Evolutionary conservation across 176 grass and related monocot genomes (phyloP).

Genomic region (Tuctoria greenei): DNA sequence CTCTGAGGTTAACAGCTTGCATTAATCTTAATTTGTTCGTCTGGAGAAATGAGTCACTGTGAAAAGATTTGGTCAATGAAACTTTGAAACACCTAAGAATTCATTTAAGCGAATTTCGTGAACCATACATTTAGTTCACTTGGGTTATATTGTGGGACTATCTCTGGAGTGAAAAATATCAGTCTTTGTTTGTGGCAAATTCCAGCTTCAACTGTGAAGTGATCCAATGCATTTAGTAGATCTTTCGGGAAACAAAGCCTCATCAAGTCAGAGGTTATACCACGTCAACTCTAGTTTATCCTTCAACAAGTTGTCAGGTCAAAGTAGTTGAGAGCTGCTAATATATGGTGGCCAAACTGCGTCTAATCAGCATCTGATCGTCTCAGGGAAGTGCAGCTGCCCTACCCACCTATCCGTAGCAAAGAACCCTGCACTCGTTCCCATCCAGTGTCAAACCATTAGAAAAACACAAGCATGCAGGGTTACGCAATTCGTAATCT

Average conservation of each 20-base stretch:
- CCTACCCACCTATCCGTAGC: constrained; percentile 23
- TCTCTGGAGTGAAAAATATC: neutral
- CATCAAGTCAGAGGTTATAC: neutral
- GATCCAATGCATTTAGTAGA: neutral
- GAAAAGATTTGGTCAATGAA: too few relatives aligned
- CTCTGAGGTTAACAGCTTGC: neutral
- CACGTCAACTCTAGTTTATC: constrained; percentile 9
- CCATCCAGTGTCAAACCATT: neutral
- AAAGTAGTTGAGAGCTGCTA: constrained; percentile 14
- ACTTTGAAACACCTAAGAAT: too few relatives aligned
- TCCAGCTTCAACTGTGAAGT: neutral
- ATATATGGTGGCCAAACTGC: constrained; percentile 43
- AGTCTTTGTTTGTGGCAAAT: too few relatives aligned
- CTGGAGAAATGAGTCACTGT: constrained; percentile 24
- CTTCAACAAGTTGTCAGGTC: neutral
- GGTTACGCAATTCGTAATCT: too few relatives aligned
- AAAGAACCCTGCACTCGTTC: neutral
- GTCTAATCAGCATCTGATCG: neutral
- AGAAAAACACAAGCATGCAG: too few relatives aligned
- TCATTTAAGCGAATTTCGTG: too few relatives aligned
- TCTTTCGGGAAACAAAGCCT: neutral
- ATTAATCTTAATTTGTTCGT: neutral
- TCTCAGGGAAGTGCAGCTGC: constrained; percentile 32
- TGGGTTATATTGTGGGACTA: neutral
- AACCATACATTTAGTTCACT: neutral